phyloP scores from a whole-genome alignment of 371 early-diverging fungal genomes.

The Rhizopus microsporus region DNA sequence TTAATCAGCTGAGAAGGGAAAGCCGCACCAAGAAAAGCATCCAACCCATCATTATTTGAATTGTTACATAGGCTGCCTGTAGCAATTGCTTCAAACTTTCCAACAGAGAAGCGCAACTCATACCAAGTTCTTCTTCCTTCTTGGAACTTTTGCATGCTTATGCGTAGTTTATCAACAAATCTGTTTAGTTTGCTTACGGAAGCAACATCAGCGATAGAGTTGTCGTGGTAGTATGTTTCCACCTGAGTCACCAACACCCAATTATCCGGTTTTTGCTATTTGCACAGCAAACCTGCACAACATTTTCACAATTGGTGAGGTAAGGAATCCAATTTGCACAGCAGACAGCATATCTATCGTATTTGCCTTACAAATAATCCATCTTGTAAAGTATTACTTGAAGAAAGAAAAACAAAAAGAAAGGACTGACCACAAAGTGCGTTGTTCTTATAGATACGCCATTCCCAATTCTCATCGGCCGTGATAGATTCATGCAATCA shows the following conservation, averaged over 20 bases:
- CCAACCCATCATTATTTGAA: background rate
- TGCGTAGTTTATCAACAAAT: background rate
- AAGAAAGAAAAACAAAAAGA: too few relatives aligned
- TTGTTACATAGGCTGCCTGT: background rate
- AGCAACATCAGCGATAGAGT: slow-evolving; percentile 1
- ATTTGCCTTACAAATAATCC: too few relatives aligned
- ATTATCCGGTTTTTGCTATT: background rate
- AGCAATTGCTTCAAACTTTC: slow-evolving; percentile 2
- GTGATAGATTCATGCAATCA: too few relatives aligned
- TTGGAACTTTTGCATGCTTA: slow-evolving; percentile 3
- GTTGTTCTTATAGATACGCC: too few relatives aligned
- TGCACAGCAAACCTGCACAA: too few relatives aligned
- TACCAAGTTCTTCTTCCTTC: slow-evolving; percentile 1
- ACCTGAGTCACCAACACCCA: slow-evolving; percentile 5
- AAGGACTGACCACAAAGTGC: too few relatives aligned
- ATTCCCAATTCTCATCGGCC: too few relatives aligned
- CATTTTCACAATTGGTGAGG: too few relatives aligned
- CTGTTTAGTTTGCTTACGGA: background rate
- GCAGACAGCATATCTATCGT: too few relatives aligned
- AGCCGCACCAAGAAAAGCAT: background rate
- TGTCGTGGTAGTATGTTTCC: slow-evolving; percentile 1
- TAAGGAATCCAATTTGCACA: too few relatives aligned
- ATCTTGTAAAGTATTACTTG: too few relatives aligned
- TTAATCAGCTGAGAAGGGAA: background rate
- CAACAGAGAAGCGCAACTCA: background rate